Conservation (phyloP, 495 filamentous ascomycete species). For the Eremomyces bilateralis region DNA sequence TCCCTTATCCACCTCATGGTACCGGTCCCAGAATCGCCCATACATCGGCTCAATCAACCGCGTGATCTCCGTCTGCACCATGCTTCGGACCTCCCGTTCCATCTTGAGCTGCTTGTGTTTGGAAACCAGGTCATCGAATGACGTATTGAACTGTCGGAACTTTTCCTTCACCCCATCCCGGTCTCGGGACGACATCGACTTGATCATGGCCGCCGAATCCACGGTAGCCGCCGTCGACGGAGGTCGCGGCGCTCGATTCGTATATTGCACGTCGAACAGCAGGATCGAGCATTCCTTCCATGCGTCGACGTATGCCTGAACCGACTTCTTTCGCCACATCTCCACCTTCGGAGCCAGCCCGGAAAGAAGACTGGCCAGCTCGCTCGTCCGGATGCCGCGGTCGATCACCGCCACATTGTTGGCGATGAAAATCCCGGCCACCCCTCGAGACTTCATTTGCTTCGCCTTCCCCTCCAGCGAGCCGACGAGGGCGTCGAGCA, state of each 20-base stretch:
- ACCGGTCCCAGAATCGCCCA: slow-evolving; percentile 85
- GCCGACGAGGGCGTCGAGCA: slow-evolving; percentile 57
- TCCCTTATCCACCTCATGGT: slow-evolving; percentile 93
- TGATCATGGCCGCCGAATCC: slow-evolving; percentile 62
- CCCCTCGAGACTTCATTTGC: slow-evolving; percentile 51
- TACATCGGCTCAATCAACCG: slow-evolving; percentile 86
- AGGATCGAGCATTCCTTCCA: slow-evolving; percentile 74
- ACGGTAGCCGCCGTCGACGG: slow-evolving; percentile 34
- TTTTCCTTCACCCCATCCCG: slow-evolving; percentile 93
- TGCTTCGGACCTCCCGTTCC: slow-evolving; percentile 66
- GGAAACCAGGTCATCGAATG: slow-evolving; percentile 68
- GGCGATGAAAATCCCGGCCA: slow-evolving; percentile 73
- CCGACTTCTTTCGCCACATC: slow-evolving; percentile 66
- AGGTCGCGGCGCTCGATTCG: slow-evolving; percentile 44
- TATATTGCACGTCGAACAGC: slow-evolving; percentile 83
- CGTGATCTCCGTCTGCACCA: slow-evolving; percentile 63
- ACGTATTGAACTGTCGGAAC: slow-evolving; percentile 74
- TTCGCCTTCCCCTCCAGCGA: slow-evolving; percentile 57
- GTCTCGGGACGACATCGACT: slow-evolving; percentile 64
- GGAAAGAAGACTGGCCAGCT: slow-evolving; percentile 52
- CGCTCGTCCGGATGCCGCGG: slow-evolving; percentile 61
- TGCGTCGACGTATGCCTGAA: slow-evolving; percentile 59
- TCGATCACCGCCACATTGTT: slow-evolving; percentile 78
- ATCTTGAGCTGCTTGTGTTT: slow-evolving; percentile 60
- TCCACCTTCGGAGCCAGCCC: slow-evolving; percentile 36